These are phyloP conservation scores for Kodamaea alishanica DNA, from an alignment of 1,139 yeast species.

Conservation along the genomic window DNA sequence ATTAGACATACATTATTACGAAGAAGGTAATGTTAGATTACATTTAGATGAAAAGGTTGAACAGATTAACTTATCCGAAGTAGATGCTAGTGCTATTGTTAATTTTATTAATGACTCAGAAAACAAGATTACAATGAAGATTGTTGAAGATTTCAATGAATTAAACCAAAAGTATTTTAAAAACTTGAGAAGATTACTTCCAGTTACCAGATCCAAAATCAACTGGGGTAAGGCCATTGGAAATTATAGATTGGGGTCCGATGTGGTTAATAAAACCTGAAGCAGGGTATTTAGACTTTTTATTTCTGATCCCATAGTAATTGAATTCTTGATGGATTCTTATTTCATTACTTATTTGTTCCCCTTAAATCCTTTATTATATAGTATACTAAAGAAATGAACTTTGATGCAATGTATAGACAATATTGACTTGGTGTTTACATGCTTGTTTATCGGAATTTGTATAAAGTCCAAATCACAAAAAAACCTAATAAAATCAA, in stretches of 20 bases:
- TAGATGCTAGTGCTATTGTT: conserved; percentile 35
- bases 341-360: too few relatives aligned
- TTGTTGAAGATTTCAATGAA: conserved; percentile 62
- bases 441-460: conserved; percentile 25
- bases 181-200: conserved; percentile 82
- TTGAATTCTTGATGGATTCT: too few relatives aligned
- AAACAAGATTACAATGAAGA: conserved; percentile 52
- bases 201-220: conserved; percentile 85
- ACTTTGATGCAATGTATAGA: background rate
- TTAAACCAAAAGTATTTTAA: conserved; percentile 82
- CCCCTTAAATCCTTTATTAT: too few relatives aligned
- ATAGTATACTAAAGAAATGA: background rate
- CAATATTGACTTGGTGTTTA: background rate
- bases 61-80: conserved; percentile 11
- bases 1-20: conserved; percentile 86
- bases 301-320: too few relatives aligned
- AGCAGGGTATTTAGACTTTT: too few relatives aligned
- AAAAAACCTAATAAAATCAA: conserved; percentile 58
- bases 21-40: conserved; percentile 91
- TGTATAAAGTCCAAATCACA: conserved; percentile 63
- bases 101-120: conserved; percentile 59
- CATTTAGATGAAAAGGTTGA: conserved; percentile 48
- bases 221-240: conserved; percentile 96
- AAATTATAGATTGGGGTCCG: conserved; percentile 83
- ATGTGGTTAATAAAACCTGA: conserved; percentile 47